Conservation (phyloP, 1,284 basidiomycete species). For the Ustilago shanxiensis region DNA sequence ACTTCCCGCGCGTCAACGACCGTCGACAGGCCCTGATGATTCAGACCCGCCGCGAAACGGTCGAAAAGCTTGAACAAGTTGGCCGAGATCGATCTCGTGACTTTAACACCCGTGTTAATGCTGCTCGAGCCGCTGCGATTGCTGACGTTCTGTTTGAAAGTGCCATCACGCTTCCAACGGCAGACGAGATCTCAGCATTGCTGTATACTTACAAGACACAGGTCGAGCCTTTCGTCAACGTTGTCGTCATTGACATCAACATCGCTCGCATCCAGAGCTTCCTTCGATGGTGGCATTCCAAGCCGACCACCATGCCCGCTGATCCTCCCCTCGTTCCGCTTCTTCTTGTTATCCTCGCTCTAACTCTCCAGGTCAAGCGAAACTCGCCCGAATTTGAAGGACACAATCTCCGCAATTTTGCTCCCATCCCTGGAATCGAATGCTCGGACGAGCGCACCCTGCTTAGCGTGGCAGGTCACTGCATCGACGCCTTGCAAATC, state of each 20-base stretch:
- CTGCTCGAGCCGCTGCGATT: constrained; percentile 61
- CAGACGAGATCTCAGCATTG: constrained; percentile 45
- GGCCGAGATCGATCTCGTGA: constrained; percentile 48
- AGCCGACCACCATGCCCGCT: constrained; percentile 60
- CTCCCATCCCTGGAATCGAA: constrained; percentile 38
- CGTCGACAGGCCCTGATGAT: constrained; percentile 41
- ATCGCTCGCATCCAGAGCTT: constrained; percentile 58
- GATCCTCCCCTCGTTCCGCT: constrained; percentile 62
- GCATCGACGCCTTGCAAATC: constrained; percentile 59
- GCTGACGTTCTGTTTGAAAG: constrained; percentile 56
- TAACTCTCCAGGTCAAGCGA: constrained; percentile 57
- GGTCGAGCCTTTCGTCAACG: constrained; percentile 58
- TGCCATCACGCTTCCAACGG: constrained; percentile 49
- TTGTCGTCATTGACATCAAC: constrained; percentile 59
- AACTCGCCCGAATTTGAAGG: constrained; percentile 45
- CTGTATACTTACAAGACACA: constrained; percentile 59
- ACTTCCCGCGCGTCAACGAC: constrained; percentile 43
- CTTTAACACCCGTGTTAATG: constrained; percentile 58
- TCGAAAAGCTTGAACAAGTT: constrained; percentile 49
- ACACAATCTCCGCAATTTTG: constrained; percentile 35
- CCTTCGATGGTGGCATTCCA: constrained; percentile 62
- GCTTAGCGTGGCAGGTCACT: constrained; percentile 58
- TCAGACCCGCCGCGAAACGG: constrained; percentile 42
- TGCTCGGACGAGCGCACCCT: constrained; percentile 56
- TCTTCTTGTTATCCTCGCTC: constrained; percentile 59